These are phyloP conservation scores for Dillenia suffruticosa DNA, from an alignment of 164 flowering plant genomes.

Conservation along the genomic window DNA sequence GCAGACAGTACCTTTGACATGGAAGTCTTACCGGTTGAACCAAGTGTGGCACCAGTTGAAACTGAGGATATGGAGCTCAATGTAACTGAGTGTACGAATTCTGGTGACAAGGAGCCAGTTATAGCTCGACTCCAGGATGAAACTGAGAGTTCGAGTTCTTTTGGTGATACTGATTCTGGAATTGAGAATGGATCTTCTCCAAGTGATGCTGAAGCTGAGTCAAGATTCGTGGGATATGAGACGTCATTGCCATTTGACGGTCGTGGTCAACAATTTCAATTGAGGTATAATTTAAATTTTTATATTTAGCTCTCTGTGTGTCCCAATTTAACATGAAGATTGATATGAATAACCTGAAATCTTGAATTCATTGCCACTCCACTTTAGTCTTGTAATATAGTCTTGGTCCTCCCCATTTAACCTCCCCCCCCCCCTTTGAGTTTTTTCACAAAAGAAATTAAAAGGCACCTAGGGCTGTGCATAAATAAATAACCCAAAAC, in stretches of 20 bases:
- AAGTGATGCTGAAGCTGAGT: conserved; percentile 83
- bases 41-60: conserved; percentile 15
- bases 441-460: no score
- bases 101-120: conserved; percentile 15
- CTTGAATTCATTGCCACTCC: no score
- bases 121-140: conserved; percentile 65
- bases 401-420: no score
- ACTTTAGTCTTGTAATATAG: no score
- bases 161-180: conserved; percentile 58
- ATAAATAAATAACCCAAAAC: no score
- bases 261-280: conserved; percentile 12
- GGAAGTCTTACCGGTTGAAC: conserved; percentile 26
- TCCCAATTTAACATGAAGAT: no score
- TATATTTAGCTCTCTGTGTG: no score
- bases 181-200: conserved; percentile 40
- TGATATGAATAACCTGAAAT: no score
- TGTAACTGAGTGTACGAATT: conserved; percentile 30
- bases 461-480: no score
- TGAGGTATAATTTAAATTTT: no score
- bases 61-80: conserved; percentile 37
- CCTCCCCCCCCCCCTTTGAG: no score
- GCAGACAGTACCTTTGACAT: conserved; percentile 27
- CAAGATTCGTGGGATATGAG: conserved; percentile 36
- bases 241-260: conserved; percentile 20
- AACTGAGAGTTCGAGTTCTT: conserved; percentile 90